phyloP scores from a whole-genome alignment of 371 early-diverging fungal species.

The Mortierella sp. region DNA sequence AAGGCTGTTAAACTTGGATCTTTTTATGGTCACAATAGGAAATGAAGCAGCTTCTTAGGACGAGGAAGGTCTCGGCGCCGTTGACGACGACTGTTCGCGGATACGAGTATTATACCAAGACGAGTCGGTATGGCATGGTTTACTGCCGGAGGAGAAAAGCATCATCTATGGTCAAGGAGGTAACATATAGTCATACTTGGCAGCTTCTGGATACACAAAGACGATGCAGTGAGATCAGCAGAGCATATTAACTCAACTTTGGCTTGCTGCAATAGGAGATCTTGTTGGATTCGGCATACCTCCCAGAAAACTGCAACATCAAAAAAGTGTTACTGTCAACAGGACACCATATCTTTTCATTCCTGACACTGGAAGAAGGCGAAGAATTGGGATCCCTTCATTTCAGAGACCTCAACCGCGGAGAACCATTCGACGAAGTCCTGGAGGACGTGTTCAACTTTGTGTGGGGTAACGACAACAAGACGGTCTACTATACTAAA shows the following conservation, averaged over 20 bases:
- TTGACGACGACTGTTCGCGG: slow-evolving; percentile 69
- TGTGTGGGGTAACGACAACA: slow-evolving; percentile 79
- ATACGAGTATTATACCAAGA: slow-evolving; percentile 76
- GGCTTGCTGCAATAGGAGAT: slow-evolving; percentile 58
- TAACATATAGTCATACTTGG: slow-evolving; percentile 16
- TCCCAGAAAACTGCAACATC: slow-evolving; percentile 68
- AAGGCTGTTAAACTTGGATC: neutral
- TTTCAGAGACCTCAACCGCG: slow-evolving; percentile 64
- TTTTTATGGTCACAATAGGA: slow-evolving; percentile 50
- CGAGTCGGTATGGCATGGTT: slow-evolving; percentile 68
- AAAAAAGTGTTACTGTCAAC: slow-evolving; percentile 74
- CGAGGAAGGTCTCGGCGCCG: slow-evolving; percentile 63
- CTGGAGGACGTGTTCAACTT: slow-evolving; percentile 85
- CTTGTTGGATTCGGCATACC: slow-evolving; percentile 68
- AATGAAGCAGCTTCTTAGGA: slow-evolving; percentile 68
- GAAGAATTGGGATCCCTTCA: slow-evolving; percentile 78
- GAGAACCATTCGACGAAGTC: slow-evolving; percentile 63
- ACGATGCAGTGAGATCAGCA: too few relatives aligned
- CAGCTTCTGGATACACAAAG: neutral
- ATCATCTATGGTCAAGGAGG: slow-evolving; percentile 62
- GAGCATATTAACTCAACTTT: neutral
- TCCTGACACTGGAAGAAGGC: slow-evolving; percentile 71
- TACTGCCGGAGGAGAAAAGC: slow-evolving; percentile 67
- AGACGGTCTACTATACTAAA: slow-evolving; percentile 80
- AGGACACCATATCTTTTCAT: slow-evolving; percentile 73